A percentile compares a stretch with the other conserved stretches of the same genome.
Conservation (phyloP, 352 stramenopile species). For the Phytopythium helicoides region DNA sequence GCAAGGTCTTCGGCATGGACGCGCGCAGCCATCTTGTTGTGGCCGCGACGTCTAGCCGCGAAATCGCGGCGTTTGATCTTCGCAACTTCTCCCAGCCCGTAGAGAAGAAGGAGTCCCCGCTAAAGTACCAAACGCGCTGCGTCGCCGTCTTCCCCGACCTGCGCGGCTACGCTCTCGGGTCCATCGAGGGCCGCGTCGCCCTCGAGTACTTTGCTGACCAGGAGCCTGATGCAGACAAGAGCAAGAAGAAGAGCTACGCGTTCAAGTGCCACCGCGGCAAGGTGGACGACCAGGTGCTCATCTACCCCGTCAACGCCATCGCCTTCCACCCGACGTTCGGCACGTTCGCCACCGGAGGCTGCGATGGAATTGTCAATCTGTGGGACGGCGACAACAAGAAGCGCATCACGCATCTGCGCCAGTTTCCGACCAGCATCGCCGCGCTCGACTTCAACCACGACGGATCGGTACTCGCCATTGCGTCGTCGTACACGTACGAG, state of each 20-base stretch:
- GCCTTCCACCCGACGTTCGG: conserved; percentile 93
- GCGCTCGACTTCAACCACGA: conserved; percentile 94
- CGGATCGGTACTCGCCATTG: conserved; percentile 92
- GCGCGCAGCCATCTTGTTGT: conserved; percentile 56
- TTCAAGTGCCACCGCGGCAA: conserved; percentile 98
- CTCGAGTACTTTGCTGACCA: conserved; percentile 94
- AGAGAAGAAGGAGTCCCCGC: conserved; percentile 65
- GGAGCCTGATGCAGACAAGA: conserved; percentile 2
- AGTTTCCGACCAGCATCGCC: conserved; percentile 87
- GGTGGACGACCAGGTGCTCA: conserved; percentile 71
- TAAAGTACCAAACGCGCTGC: conserved; percentile 93
- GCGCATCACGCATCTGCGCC: conserved; percentile 84
- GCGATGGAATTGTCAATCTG: conserved; percentile 91
- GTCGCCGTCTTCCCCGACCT: conserved; percentile 69
- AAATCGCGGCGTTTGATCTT: conserved; percentile 82
- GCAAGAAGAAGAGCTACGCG: conserved; percentile 87
- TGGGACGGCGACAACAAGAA: conserved; percentile 98
- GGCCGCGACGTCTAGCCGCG: conserved; percentile 45
- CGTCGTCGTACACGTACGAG: conserved; percentile 97
- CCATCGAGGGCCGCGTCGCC: conserved; percentile 95
- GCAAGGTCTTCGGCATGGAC: conserved; percentile 76
- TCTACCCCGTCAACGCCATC: conserved; percentile 96
- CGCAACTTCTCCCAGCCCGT: conserved; percentile 65
- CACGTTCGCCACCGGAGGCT: conserved; percentile 96
- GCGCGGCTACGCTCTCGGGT: conserved; percentile 89